These are phyloP conservation scores for Lagerstroemia speciosa DNA, from an alignment of 345 rosid species.

Conservation along the genomic window DNA sequence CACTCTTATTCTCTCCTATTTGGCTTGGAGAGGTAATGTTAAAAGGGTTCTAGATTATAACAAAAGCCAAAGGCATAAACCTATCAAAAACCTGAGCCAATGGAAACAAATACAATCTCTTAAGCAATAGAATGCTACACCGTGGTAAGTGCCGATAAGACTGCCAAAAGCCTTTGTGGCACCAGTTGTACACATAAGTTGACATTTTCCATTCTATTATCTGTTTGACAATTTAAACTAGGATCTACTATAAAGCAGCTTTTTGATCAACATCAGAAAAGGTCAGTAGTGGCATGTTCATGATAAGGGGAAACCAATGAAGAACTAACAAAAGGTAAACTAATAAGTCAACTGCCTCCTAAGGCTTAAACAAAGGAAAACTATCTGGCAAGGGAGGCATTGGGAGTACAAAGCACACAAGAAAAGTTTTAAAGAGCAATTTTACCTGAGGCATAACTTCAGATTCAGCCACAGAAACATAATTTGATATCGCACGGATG, in stretches of 20 bases:
- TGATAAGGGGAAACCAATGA: background rate
- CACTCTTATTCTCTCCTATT: background rate
- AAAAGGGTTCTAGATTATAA: background rate
- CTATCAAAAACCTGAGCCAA: background rate
- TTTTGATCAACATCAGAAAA: too few relatives aligned
- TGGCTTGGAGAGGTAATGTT: background rate
- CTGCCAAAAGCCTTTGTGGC: too few relatives aligned
- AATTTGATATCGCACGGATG: slow-evolving; percentile 77
- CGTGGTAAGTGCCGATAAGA: too few relatives aligned
- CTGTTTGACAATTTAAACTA: too few relatives aligned
- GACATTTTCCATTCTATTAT: too few relatives aligned
- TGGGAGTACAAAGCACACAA: background rate
- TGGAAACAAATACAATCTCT: background rate
- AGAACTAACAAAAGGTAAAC: slow-evolving; percentile 8
- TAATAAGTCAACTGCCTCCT: background rate
- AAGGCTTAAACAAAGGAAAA: background rate
- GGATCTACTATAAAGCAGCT: too few relatives aligned
- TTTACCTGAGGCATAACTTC: slow-evolving; percentile 92
- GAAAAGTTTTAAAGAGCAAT: slow-evolving; percentile 10
- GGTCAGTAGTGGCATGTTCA: too few relatives aligned
- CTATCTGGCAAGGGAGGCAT: background rate
- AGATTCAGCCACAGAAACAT: slow-evolving; percentile 69
- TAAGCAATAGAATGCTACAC: background rate
- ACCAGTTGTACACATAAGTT: too few relatives aligned
- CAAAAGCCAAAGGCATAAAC: background rate